A percentile compares a stretch with the other conserved stretches of the same genome.
Conservation (phyloP, 306 rosid genomes). For the Oxytropis ochrocephala region DNA sequence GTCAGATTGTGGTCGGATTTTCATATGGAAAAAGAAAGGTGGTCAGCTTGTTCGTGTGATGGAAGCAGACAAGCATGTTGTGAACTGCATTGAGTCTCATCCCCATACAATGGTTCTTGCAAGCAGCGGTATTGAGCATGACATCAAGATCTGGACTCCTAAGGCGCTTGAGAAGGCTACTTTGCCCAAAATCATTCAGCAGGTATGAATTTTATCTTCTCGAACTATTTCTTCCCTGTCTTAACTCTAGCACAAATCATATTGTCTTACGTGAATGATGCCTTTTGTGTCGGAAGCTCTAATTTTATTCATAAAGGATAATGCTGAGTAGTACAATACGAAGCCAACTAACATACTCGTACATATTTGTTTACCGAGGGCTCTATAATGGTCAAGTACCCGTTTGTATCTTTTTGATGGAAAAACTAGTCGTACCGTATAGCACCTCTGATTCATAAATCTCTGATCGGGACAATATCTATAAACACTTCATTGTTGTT, state of each 20-base stretch:
- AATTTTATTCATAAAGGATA: background rate
- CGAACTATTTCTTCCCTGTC: constrained; percentile 14
- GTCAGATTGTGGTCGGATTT: constrained; percentile 95
- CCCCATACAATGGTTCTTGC: constrained; percentile 87
- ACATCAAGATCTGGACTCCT: constrained; percentile 92
- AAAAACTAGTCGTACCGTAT: no score
- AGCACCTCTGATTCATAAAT: background rate
- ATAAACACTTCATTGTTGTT: background rate
- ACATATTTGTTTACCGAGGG: no score
- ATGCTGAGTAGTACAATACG: no score
- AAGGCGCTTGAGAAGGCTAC: constrained; percentile 74
- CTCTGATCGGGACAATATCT: background rate
- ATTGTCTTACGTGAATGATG: background rate
- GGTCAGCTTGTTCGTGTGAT: constrained; percentile 90
- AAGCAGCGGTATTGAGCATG: constrained; percentile 85
- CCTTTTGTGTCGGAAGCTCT: constrained; percentile 13
- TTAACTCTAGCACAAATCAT: constrained; percentile 4
- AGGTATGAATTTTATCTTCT: constrained; percentile 44
- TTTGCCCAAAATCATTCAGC: constrained; percentile 61
- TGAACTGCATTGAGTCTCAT: constrained; percentile 90
- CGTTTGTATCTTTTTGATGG: no score
- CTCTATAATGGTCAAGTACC: no score
- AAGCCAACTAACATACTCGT: no score
- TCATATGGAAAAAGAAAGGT: constrained; percentile 84
- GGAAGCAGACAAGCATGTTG: constrained; percentile 78